These are phyloP conservation scores for Aspergillus neotritici DNA, from an alignment of 2,329 filamentous ascomycete species.

Conservation along the genomic window DNA sequence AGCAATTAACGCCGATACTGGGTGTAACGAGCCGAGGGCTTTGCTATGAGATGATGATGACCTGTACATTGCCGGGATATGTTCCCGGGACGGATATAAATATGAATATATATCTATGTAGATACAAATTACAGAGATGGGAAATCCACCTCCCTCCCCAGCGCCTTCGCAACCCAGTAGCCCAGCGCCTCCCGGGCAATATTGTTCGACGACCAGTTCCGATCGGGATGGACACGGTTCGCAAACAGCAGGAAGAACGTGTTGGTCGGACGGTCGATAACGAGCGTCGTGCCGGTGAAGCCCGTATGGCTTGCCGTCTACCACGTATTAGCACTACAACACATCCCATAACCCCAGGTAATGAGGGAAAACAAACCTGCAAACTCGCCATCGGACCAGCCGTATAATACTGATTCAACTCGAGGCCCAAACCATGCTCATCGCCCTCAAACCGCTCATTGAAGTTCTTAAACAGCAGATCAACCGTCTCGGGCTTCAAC, in stretches of 20 bases:
- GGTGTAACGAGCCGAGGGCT: too few species aligned
- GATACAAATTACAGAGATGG: slow-evolving; percentile 4
- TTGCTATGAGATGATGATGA: too few species aligned
- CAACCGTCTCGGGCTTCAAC: slow-evolving; percentile 23
- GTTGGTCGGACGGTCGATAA: slow-evolving; percentile 20
- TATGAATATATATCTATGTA: too few species aligned
- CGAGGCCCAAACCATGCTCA: slow-evolving; percentile 28
- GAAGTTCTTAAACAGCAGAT: slow-evolving; percentile 32
- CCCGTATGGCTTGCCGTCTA: slow-evolving; percentile 22
- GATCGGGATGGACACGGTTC: slow-evolving; percentile 22
- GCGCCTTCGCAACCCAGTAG: slow-evolving; percentile 19
- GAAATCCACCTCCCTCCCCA: slow-evolving; percentile 17
- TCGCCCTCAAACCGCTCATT: slow-evolving; percentile 24
- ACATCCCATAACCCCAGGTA: too few species aligned
- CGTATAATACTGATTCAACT: slow-evolving; percentile 30
- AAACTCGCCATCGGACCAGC: slow-evolving; percentile 25
- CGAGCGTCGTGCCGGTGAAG: slow-evolving; percentile 22
- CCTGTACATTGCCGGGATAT: too few species aligned
- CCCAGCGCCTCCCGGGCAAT: slow-evolving; percentile 19
- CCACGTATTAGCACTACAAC: too few species aligned
- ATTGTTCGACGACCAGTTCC: slow-evolving; percentile 18
- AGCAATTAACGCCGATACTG: slow-evolving; percentile 15
- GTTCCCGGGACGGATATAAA: too few species aligned
- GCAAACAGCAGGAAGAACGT: slow-evolving; percentile 22
- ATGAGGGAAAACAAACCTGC: neutral